Conservation (phyloP, 805 yeast genomes). For the Sungouiozyma ichnusensis region DNA sequence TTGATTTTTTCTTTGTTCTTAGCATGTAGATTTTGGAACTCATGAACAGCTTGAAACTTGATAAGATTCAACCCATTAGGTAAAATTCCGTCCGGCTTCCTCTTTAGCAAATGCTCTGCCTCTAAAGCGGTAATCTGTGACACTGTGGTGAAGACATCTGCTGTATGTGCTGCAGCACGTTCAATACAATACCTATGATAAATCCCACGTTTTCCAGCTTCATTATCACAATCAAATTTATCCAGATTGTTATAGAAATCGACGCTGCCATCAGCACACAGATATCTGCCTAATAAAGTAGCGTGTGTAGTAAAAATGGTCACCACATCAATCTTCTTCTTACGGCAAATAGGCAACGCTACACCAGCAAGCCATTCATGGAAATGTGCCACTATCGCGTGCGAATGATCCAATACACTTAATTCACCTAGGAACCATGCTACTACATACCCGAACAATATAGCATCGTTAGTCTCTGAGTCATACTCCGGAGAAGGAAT, state of each 20-base stretch:
- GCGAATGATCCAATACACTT: slow-evolving; percentile 69
- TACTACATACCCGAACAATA: slow-evolving; percentile 80
- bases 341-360: slow-evolving; percentile 84
- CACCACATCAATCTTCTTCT: slow-evolving; percentile 84
- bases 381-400: slow-evolving; percentile 88
- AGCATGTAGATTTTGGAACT: slow-evolving; percentile 94
- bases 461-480: slow-evolving; percentile 83
- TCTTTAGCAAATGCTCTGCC: slow-evolving; percentile 80
- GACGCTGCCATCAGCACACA: slow-evolving; percentile 94
- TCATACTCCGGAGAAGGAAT: slow-evolving; percentile 91
- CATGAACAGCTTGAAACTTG: slow-evolving; percentile 95
- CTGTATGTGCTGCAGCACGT: slow-evolving; percentile 92
- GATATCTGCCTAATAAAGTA: slow-evolving; percentile 83
- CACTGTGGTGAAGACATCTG: slow-evolving; percentile 95
- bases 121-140: slow-evolving; percentile 97
- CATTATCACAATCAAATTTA: slow-evolving; percentile 88
- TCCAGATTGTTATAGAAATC: slow-evolving; percentile 91
- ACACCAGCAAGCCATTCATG: slow-evolving; percentile 99
- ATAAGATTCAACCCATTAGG: slow-evolving; percentile 95
- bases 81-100: slow-evolving; percentile 96
- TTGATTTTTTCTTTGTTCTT: slow-evolving; percentile 81
- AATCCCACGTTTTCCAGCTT: slow-evolving; percentile 95
- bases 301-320: slow-evolving; percentile 97
- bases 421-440: slow-evolving; percentile 97
- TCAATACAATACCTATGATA: slow-evolving; percentile 96